Conservation (phyloP, 2,329 filamentous ascomycete species). For the Fusarium succisae region DNA sequence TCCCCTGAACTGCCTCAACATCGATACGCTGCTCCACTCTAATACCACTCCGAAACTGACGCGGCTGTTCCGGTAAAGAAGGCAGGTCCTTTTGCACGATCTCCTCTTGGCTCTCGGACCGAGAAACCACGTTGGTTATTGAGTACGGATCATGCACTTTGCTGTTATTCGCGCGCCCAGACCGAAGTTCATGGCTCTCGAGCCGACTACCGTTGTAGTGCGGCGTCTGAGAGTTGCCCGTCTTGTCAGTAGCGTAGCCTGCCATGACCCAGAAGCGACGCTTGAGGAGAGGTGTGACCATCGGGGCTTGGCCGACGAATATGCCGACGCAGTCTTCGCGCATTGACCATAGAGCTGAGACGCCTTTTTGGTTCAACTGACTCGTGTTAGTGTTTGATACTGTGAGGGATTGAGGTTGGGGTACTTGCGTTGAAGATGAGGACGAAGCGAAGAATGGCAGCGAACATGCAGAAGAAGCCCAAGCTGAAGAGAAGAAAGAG, state of each 20-base stretch:
- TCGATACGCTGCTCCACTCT: constrained; percentile 9
- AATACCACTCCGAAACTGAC: background rate
- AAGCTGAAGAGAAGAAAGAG: constrained; percentile 46
- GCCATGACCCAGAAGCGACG: constrained; percentile 39
- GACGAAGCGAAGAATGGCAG: constrained; percentile 40
- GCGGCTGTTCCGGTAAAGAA: background rate
- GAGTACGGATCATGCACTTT: background rate
- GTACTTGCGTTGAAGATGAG: constrained; percentile 44
- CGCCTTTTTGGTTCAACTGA: constrained; percentile 26
- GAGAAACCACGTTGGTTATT: background rate
- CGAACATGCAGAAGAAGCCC: constrained; percentile 48
- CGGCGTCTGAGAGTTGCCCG: background rate
- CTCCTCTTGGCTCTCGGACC: constrained; percentile 22
- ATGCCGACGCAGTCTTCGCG: constrained; percentile 52
- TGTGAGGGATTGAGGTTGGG: background rate
- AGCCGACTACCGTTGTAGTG: background rate
- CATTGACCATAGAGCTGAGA: constrained; percentile 50
- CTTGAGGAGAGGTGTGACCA: constrained; percentile 45
- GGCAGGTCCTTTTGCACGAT: background rate
- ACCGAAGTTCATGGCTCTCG: constrained; percentile 11
- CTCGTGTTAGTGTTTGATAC: background rate
- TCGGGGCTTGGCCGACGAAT: constrained; percentile 49
- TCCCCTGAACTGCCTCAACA: constrained; percentile 1
- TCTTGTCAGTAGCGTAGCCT: background rate
- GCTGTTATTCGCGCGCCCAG: background rate